phyloP scores from a whole-genome alignment of 2,329 filamentous ascomycete genomes.

The Sporothrix protearum region DNA sequence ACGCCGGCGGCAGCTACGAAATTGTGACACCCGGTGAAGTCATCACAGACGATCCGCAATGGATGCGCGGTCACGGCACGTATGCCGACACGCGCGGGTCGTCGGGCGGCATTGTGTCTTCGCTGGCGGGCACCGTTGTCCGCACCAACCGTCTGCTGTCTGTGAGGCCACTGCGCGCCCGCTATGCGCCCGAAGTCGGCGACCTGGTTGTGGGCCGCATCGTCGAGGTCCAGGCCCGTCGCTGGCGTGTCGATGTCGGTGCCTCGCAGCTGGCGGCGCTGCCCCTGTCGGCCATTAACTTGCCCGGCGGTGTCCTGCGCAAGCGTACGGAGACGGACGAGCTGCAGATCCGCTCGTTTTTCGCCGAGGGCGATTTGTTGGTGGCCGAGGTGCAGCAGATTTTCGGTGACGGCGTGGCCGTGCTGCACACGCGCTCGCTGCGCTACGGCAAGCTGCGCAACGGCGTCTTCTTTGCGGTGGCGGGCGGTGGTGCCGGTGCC shows the following conservation, averaged over 20 bases:
- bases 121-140: slow-evolving; percentile 82
- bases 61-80: slow-evolving; percentile 96
- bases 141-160: slow-evolving; percentile 97
- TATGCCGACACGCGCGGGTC: slow-evolving; percentile 58
- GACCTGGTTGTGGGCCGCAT: slow-evolving; percentile 93
- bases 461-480: slow-evolving; percentile 80
- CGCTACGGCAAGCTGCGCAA: slow-evolving; percentile 96
- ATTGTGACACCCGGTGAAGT: slow-evolving; percentile 87
- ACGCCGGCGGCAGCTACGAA: slow-evolving; percentile 38
- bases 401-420: slow-evolving; percentile 79
- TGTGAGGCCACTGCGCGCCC: slow-evolving; percentile 81
- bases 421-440: slow-evolving; percentile 82
- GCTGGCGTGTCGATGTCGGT: slow-evolving; percentile 94
- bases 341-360: slow-evolving; percentile 95
- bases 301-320: slow-evolving; percentile 87
- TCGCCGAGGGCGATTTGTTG: slow-evolving; percentile 88
- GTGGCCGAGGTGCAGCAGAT: slow-evolving; percentile 93
- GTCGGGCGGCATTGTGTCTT: slow-evolving; percentile 70
- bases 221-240: slow-evolving; percentile 84
- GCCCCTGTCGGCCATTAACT: slow-evolving; percentile 84
- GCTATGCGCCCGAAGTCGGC: slow-evolving; percentile 93
- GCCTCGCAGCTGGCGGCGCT: slow-evolving; percentile 81
- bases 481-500: slow-evolving; percentile 76
- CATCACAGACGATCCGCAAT: slow-evolving; percentile 89
- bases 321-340: slow-evolving; percentile 94